Base-by-base conservation (phyloP, 305 asterid species). In the Fraxinus sp. region DNA sequence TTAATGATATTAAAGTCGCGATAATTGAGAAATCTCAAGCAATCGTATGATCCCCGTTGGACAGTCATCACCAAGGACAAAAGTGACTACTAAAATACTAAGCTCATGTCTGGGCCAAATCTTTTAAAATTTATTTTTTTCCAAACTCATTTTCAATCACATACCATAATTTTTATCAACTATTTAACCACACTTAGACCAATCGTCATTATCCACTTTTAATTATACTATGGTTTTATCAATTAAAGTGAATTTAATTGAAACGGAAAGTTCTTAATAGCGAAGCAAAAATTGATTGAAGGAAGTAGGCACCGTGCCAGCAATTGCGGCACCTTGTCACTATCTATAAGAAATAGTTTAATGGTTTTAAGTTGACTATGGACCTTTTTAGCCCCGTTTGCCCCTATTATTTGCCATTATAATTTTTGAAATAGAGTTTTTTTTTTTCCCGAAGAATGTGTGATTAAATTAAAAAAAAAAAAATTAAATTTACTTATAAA, bases 291-390 rank as follows among this genome's bases (percentile, higher is more conserved):
- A 73, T 81, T 78, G 52, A 41, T 41, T 2, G 41, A 72, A 52
- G 73, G 74, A 7, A 36, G 41, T 62, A 52, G 73, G 74, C 14
- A 36, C 32, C 78, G 86, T 84, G 84, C 83, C 89, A 83, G 82
- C 86, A 83, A 79, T 84, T 86, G 84, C 90, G 86, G 87, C 89
- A 64, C 66, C 73, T 68, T 86, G 89, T 85, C 89, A 70, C 82
- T 76, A 84, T 81, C 76, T 55, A 76, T 3, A 4, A 32, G n/a
- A 35, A 62, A 26, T 74, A 20, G n/a, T 73, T 80, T 85, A 64
- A 46, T 41, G 1, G 39, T 72, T 20, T 2, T 20, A 64, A 79
- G 37, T 46, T 68, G 71, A 26, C 32, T 41, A 49, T 73, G 41
- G 24, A 6, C 13, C 7, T 22, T 13, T 49, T 5, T 36, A 5